Evolutionary conservation across 2,329 filamentous ascomycete genomes (phyloP), one percentile per base, ranked within the genome.

Genomic region (Talaromyces sp.): DNA sequence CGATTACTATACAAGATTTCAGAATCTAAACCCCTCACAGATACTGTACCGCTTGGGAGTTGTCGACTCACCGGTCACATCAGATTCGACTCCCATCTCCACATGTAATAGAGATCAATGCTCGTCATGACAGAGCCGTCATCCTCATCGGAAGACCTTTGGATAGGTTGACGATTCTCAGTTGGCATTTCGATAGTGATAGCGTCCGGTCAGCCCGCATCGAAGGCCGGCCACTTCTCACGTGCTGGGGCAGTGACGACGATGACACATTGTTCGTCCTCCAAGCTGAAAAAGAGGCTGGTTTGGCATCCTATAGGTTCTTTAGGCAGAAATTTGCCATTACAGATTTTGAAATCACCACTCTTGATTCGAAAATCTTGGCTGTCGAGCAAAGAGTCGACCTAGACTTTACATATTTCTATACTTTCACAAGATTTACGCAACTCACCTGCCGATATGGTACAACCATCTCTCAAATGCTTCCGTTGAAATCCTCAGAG

Each of bases 31-130:
- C n/a, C n/a, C n/a, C 9, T 58, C 16, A 14, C 45, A 64, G 62
- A 3, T 57, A 59, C 14, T 59, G 39, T 43, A 64, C 41, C 4
- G 62, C 47, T 19, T 64, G 62, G 62, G 35, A 64, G 16, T 52
- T 64, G 33, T 19, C 52, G 13, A 19, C 39, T 1, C 14, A 60
- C 24, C 24, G 27, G 19, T 48, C 41, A 43, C 39, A 59, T 27
- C 52, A 33, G 2, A 58, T 64, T 37, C 19, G 62, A 11, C 41
- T 64, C 11, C 62, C 62, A 19, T 64, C 62, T 60, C 57, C 52
- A 2, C 39, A 54, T 27, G 16, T 59, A 19, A 13, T 64, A 41
- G 62, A 64, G 37, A 43, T 64, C 19, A 52, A 60, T 22, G 47
- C 54, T 39, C 24, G 33, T 14, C 31, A 39, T 33, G 43, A 59